A percentile compares a stretch with the other conserved stretches of the same genome.
These are phyloP conservation scores for Epichloe elymi DNA, from an alignment of 2,329 filamentous ascomycete genomes.

Conservation along the genomic window DNA sequence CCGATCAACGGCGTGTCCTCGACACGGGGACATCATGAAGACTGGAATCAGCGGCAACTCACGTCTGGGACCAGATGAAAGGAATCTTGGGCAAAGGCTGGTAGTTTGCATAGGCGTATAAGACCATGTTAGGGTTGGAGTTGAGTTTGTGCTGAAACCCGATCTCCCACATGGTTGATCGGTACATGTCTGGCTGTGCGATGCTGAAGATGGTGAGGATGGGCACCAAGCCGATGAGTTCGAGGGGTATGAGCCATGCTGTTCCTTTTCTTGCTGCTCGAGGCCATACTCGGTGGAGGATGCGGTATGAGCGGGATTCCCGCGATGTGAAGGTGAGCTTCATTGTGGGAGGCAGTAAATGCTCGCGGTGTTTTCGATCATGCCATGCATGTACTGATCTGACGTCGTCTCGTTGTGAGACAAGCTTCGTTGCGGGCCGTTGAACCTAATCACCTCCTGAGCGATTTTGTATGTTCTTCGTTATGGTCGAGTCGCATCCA, in stretches of 20 bases:
- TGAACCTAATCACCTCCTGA: not conserved
- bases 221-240: constrained; percentile 52
- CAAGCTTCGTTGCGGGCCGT: not conserved
- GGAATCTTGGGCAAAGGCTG: constrained; percentile 46
- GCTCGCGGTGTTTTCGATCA: not conserved
- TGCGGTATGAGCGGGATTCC: constrained; percentile 27
- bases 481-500: not conserved
- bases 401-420: not conserved
- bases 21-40: not conserved
- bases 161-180: constrained; percentile 59
- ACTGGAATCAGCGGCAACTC: constrained; percentile 22
- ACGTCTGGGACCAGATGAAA: constrained; percentile 63
- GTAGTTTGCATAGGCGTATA: constrained; percentile 66
- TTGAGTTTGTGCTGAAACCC: constrained; percentile 61
- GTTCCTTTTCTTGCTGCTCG: constrained; percentile 36
- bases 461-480: not conserved
- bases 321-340: constrained; percentile 1
- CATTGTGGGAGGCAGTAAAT: not conserved
- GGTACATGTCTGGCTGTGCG: constrained; percentile 59
- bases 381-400: not conserved
- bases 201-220: constrained; percentile 60
- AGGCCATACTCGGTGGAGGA: constrained; percentile 47
- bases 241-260: constrained; percentile 51
- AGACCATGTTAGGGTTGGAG: constrained; percentile 53
- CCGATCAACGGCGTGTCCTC: not conserved